Evolutionary conservation across 306 rosid genomes (phyloP), one percentile per base, ranked within the genome.

Genomic region (Spatholobus suberectus): DNA sequence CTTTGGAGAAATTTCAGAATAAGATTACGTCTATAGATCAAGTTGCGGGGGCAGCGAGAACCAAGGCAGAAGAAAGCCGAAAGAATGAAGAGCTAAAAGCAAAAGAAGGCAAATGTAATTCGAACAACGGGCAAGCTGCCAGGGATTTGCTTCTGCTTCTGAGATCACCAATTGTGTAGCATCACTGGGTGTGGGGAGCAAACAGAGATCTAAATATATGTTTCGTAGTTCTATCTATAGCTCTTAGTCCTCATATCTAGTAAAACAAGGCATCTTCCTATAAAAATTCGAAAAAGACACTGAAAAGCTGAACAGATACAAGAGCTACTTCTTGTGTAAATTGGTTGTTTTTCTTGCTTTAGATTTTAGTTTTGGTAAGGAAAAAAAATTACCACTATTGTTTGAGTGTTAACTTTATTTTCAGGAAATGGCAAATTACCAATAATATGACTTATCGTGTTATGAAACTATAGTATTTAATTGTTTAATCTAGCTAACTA

Each of bases 91-190:
- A 81, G 77, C 26, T 51, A 11, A 90, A 88, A 80, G 89, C 83
- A 26, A 86, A 38, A 43, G 47, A 96, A 87, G 89, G 93, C 97
- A 51, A 69, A 87, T 61, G 63, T 2, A 85, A 70, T 92, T 35
- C 87, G 91, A 87, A 81, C 61, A 84, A 91, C 93, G 72, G 97
- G 97, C 66, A 83, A 85, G 75, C 32, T 78, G 41, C 94, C 95
- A 57, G 67, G 40, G 12, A 66, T 75, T 66, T 90, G 85, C 57
- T 85, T 37, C 86, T 96, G 97, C 90, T 87, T 87, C 86, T 96
- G 78, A 91, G 70, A 81, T 70, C 20, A 68, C 52, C 65, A 44
- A 34, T 72, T 26, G 43, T 74, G 41, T 69, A 62, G 38, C 23
- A 63, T 71, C 24, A 15, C 55, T 46, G 66, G 21, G 55, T 55